Base-by-base conservation (phyloP, 768 basidiomycete species). In the Rhodosporidiobolus odoratus region DNA sequence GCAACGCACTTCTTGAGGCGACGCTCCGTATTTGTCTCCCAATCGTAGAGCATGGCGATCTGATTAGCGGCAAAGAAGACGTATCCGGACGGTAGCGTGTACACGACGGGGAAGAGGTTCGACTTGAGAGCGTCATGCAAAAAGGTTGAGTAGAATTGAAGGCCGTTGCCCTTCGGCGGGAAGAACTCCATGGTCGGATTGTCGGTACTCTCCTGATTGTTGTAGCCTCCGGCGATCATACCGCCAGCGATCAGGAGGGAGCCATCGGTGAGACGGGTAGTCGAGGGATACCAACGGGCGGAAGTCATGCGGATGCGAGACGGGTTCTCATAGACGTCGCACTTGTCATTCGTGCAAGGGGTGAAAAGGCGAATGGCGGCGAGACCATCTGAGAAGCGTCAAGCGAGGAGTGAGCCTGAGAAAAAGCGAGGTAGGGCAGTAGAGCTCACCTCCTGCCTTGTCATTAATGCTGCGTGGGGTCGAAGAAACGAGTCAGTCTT, bases 171-270 rank as follows among this genome's bases (percentile, higher is more conserved):
- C 78, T 92, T 92, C 2, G 91, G 88, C 38, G 91, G 91, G 78
- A 84, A 93, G 80, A 85, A 92, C 84, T 79, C 84, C 88, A 87
- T 87, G 0, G 88, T 89, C 0, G 91, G 91, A 77, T 90, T 90
- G 75, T 88, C 85, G 73, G 90, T 88, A 17, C 75, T 75, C 0
- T 19, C 35, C 9, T 27, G 9, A 34, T 90, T 91, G 69, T 91
- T 88, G 77, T 88, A 93, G 45, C 89, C 88, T 15, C 93, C 94
- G 58, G 65, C 72, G 21, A 67, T 67, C 69, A 74, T 75, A 21
- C 82, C 82, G 27, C 82, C 82, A 64, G 93, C 87, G 73, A 96
- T 83, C 72, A 83, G 87, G 41, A 94, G 81, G 7, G 84, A 84
- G 45, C 94, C 94, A 77, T 96, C 88, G 0, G 84, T 86, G 12